Percentiles rank a stretch among this genome's conserved stretches.
phyloP scores from a whole-genome alignment of 805 yeast species.

The Gaillardinia entomophila region DNA sequence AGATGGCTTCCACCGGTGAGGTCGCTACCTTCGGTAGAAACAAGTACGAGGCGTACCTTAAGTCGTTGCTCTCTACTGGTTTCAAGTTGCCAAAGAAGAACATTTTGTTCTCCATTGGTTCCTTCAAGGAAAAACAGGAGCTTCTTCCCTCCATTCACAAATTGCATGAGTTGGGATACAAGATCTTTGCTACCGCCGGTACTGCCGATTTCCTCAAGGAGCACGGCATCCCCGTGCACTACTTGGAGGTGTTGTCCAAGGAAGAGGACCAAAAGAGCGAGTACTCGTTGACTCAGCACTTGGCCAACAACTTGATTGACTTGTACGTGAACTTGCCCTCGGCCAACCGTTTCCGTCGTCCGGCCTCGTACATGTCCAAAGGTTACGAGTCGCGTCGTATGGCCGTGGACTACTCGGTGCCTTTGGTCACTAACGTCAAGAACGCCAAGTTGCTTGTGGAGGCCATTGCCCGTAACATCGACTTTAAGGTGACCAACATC shows the following conservation, averaged over 20 bases:
- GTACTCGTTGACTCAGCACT: slow-evolving; percentile 91
- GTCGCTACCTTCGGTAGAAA: slow-evolving; percentile 95
- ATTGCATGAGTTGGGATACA: slow-evolving; percentile 78
- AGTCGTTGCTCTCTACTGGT: slow-evolving; percentile 91
- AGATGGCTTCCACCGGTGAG: slow-evolving; percentile 99
- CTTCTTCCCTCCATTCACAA: slow-evolving; percentile 81
- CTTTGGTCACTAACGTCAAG: slow-evolving; percentile 95
- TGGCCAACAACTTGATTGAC: slow-evolving; percentile 95
- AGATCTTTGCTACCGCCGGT: slow-evolving; percentile 96
- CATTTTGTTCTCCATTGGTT: slow-evolving; percentile 89
- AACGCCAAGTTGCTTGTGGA: slow-evolving; percentile 93
- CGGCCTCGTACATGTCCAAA: slow-evolving; percentile 94
- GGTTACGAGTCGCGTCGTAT: slow-evolving; percentile 98
- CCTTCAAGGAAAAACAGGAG: slow-evolving; percentile 93
- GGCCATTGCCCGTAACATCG: slow-evolving; percentile 72
- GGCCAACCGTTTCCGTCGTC: slow-evolving; percentile 95
- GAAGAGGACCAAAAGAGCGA: slow-evolving; percentile 81
- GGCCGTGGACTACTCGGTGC: slow-evolving; percentile 99
- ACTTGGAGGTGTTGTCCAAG: slow-evolving; percentile 78
- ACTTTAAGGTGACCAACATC: slow-evolving; percentile 64
- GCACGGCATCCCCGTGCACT: slow-evolving; percentile 90
- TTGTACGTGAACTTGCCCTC: slow-evolving; percentile 96
- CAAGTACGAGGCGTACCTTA: slow-evolving; percentile 95
- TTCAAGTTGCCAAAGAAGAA: slow-evolving; percentile 93
- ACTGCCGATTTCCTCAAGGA: slow-evolving; percentile 97